phyloP scores from a whole-genome alignment of 306 rosid species.

The Castanopsis chinensis region DNA sequence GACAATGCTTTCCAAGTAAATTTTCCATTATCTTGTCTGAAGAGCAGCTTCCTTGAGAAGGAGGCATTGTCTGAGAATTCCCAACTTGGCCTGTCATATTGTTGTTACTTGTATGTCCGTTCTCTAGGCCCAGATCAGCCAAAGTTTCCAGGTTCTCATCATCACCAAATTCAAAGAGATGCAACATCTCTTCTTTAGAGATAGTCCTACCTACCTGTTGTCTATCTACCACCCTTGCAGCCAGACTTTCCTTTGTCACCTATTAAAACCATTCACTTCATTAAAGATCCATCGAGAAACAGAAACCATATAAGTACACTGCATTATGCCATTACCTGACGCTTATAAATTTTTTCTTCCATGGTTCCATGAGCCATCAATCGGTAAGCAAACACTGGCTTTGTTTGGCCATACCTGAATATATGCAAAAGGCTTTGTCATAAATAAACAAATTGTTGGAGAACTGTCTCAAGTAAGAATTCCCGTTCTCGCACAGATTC shows the following conservation, averaged over 20 bases:
- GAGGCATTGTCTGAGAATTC: conserved; percentile 45
- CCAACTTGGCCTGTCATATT: conserved; percentile 35
- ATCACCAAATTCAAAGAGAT: conserved; percentile 96
- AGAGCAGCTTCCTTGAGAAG: conserved; percentile 74
- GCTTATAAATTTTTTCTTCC: conserved; percentile 98
- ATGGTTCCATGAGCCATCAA: conserved; percentile 96
- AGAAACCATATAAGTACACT: conserved; percentile 23
- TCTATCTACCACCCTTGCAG: conserved; percentile 96
- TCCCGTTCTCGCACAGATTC: neutral
- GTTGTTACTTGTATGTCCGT: conserved; percentile 30
- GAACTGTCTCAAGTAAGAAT: neutral
- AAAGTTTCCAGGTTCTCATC: conserved; percentile 77
- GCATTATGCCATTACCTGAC: conserved; percentile 62
- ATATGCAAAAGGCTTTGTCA: conserved; percentile 12
- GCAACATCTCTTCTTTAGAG: conserved; percentile 96
- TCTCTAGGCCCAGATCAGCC: conserved; percentile 48
- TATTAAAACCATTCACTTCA: conserved; percentile 28
- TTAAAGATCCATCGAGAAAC: conserved; percentile 21
- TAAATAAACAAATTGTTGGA: conserved; percentile 4
- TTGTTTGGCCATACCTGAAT: conserved; percentile 91
- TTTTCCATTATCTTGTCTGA: conserved; percentile 94
- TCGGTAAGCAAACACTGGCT: conserved; percentile 95
- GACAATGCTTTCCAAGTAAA: conserved; percentile 73
- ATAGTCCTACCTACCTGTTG: conserved; percentile 93
- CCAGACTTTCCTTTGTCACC: conserved; percentile 99